phyloP scores from a whole-genome alignment of 2,329 filamentous ascomycete genomes.

The Arthrobotrys sinensis region DNA sequence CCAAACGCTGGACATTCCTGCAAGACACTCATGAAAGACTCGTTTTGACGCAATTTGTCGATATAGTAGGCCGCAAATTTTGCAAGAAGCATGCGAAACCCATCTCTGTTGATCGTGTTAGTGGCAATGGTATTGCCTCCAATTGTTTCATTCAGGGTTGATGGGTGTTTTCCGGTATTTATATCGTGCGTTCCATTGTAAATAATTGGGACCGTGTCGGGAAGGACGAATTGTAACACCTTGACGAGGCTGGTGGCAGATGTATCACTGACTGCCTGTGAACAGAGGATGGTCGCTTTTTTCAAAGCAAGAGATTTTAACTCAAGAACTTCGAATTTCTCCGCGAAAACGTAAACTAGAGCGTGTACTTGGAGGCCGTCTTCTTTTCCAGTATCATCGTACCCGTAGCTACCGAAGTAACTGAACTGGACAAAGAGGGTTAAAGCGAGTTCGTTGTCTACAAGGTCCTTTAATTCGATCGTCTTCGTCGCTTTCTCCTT shows the following conservation, averaged over 20 bases:
- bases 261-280: not conserved
- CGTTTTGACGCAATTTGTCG: constrained; percentile 28
- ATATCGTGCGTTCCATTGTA: constrained; percentile 42
- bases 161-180: constrained; percentile 35
- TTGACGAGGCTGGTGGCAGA: not conserved
- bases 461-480: constrained; percentile 19
- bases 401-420: constrained; percentile 47
- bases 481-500: constrained; percentile 32
- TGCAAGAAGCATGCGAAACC: constrained; percentile 48
- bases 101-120: constrained; percentile 18
- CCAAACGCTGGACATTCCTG: constrained; percentile 29
- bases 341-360: constrained; percentile 43
- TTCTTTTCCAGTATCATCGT: constrained; percentile 35
- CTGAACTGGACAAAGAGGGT: constrained; percentile 41
- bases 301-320: constrained; percentile 44
- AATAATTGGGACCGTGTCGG: constrained; percentile 39
- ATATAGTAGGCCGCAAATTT: constrained; percentile 45
- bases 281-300: constrained; percentile 39
- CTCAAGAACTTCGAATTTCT: constrained; percentile 47
- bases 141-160: not conserved
- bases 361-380: constrained; percentile 45
- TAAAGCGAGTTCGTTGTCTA: constrained; percentile 19
- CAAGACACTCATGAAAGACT: constrained; percentile 39
- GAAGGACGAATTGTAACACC: constrained; percentile 35
- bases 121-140: not conserved